phyloP scores from a whole-genome alignment of 139 green algal genomes.

The Coelastrella sp. region DNA sequence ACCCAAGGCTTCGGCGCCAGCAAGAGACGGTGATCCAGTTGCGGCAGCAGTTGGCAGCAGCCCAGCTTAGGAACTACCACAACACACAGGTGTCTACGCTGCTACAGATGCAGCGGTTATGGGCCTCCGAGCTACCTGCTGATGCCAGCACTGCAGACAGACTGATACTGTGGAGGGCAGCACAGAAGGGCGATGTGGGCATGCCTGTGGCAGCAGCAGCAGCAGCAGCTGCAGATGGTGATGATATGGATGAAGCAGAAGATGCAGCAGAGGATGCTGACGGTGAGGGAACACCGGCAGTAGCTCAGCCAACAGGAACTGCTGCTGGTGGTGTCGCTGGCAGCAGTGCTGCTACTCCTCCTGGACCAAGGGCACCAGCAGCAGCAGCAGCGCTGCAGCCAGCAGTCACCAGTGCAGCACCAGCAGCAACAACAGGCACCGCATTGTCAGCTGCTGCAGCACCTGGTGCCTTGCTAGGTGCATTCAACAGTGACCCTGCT shows the following conservation, averaged over 20 bases:
- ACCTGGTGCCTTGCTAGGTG: too few relatives aligned
- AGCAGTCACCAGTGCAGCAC: too few relatives aligned
- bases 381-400: too few relatives aligned
- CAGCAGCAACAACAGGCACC: too few relatives aligned
- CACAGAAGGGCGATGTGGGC: neutral
- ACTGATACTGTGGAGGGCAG: neutral
- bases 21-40: constrained; percentile 21
- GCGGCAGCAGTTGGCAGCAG: constrained; percentile 33
- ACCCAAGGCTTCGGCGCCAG: neutral
- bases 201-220: neutral
- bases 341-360: too few relatives aligned
- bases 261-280: neutral
- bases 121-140: neutral
- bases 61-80: constrained; percentile 25
- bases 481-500: too few relatives aligned
- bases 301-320: neutral
- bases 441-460: too few relatives aligned
- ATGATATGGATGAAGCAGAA: neutral
- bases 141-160: constrained; percentile 4
- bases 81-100: constrained; percentile 6
- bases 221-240: neutral
- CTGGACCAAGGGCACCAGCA: too few relatives aligned
- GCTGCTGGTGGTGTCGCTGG: too few relatives aligned
- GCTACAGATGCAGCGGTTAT: constrained; percentile 26
- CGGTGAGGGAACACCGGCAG: neutral